These are phyloP conservation scores for Talaromyces ruber DNA, from an alignment of 495 filamentous ascomycete species.

Conservation along the genomic window DNA sequence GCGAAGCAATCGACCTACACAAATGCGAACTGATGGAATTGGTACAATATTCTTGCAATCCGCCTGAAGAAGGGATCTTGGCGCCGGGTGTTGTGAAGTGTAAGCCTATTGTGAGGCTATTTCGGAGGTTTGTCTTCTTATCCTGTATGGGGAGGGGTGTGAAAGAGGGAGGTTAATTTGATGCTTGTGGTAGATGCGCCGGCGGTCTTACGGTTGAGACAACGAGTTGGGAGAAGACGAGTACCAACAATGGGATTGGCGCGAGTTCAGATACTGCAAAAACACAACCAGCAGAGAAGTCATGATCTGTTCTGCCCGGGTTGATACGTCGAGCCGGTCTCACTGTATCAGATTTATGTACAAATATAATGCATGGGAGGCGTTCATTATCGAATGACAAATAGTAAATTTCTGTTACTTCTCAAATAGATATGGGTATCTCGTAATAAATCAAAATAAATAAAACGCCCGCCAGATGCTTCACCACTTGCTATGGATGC, in stretches of 20 bases:
- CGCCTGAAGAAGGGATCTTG: slow-evolving; percentile 44
- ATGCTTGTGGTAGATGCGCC: slow-evolving; percentile 50
- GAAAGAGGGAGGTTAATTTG: slow-evolving; percentile 7
- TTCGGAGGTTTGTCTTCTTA: slow-evolving; percentile 55
- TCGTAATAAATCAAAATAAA: neutral
- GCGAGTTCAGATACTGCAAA: neutral
- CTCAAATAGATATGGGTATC: slow-evolving; percentile 2
- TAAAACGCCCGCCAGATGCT: slow-evolving; percentile 1
- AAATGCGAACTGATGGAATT: slow-evolving; percentile 68
- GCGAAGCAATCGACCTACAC: slow-evolving; percentile 44
- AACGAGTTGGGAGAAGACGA: slow-evolving; percentile 21
- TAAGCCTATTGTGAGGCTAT: slow-evolving; percentile 65
- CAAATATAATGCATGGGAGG: slow-evolving; percentile 4
- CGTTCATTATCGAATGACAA: neutral
- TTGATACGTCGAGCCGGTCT: neutral
- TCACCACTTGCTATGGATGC: neutral
- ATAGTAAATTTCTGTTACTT: neutral
- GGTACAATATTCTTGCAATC: slow-evolving; percentile 73
- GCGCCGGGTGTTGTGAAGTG: slow-evolving; percentile 55
- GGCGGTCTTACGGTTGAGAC: slow-evolving; percentile 75
- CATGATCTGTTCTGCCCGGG: neutral
- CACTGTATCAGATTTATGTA: neutral
- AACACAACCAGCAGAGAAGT: neutral
- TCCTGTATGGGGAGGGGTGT: neutral
- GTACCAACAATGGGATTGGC: neutral